Conservation (phyloP, 495 filamentous ascomycete species). For the Umbilicaria muhlenbergii region DNA sequence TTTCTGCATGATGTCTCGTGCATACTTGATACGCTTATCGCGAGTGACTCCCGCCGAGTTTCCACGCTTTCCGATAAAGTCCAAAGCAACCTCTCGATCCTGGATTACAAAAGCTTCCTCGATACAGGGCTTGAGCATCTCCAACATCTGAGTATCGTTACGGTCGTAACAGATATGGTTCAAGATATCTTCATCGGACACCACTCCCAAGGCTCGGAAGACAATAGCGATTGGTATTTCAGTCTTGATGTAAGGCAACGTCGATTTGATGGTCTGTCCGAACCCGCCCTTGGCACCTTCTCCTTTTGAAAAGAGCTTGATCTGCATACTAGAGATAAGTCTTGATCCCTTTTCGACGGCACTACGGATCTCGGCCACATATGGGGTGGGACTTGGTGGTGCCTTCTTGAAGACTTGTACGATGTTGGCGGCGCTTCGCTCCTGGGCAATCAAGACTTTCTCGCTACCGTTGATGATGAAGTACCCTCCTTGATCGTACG, state of each 20-base stretch:
- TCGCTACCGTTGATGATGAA: constrained; percentile 99
- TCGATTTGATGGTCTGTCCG: constrained; percentile 76
- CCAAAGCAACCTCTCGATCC: constrained; percentile 85
- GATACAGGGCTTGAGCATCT: constrained; percentile 91
- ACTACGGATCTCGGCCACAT: constrained; percentile 88
- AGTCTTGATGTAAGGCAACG: constrained; percentile 80
- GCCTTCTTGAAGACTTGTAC: constrained; percentile 98
- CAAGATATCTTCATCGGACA: constrained; percentile 94
- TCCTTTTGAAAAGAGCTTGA: constrained; percentile 77
- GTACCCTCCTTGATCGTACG: constrained; percentile 94
- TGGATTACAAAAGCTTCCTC: constrained; percentile 95
- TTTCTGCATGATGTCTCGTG: constrained; percentile 87
- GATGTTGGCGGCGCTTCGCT: constrained; percentile 93
- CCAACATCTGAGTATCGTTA: constrained; percentile 90
- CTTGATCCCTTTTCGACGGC: constrained; percentile 91
- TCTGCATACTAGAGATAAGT: constrained; percentile 74
- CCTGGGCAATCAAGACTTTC: constrained; percentile 96
- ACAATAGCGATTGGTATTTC: constrained; percentile 90
- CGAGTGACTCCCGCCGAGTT: constrained; percentile 58
- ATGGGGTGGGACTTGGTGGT: constrained; percentile 70
- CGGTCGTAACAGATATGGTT: constrained; percentile 95
- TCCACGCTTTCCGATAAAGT: constrained; percentile 88
- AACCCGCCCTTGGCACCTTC: constrained; percentile 61
- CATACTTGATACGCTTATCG: constrained; percentile 79
- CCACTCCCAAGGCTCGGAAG: constrained; percentile 87